Evolutionary conservation across 345 rosid genomes (phyloP), one percentile per base, ranked within the genome.

Genomic region (Moricandia moricandioides): DNA sequence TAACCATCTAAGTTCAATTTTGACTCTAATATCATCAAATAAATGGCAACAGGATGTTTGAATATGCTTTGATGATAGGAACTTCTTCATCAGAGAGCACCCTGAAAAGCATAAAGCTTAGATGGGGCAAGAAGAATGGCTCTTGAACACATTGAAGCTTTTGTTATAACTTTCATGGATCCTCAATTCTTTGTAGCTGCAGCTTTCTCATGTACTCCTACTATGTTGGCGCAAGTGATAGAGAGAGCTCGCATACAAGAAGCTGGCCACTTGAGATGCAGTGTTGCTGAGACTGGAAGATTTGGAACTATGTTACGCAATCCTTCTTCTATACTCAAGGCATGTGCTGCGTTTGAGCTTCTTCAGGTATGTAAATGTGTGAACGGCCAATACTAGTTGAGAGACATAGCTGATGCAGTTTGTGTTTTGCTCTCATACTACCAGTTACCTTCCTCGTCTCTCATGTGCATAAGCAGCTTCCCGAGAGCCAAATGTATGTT

Each of bases 191-290:
- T 91, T 78, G 84, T 88, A 29, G 70, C 82, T 64, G 93, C 88
- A 39, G 85, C 91, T 70, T 76, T 88, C 65, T 89, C 97, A 34
- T 89, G 88, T 52, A 86, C 91, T 56, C 89, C 93, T 8, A 88
- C 96, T 64, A 84, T 93, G 71, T 78, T 93, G 80, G 80, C 88
- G 12, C 97, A 91, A 82, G 93, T 89, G 56, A 85, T 92, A 8
- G 96, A 93, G 82, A 85, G 85, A 77, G 96, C 95, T 77, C 93
- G 88, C 33, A 91, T 93, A 78, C 98, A 82, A 82, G 98, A 93
- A 86, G 96, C 98, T 21, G 97, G 97, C 61, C 91, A 89, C 77
- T 84, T 93, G 59, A 84, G 98, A 88, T 93, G 96, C 98, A 91
- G 94, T 78, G 90, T 87, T 70, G 96, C 93, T 72, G 96, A 91